Base-by-base conservation (phyloP, 805 yeast species). In the Saccharomyces paradoxus region DNA sequence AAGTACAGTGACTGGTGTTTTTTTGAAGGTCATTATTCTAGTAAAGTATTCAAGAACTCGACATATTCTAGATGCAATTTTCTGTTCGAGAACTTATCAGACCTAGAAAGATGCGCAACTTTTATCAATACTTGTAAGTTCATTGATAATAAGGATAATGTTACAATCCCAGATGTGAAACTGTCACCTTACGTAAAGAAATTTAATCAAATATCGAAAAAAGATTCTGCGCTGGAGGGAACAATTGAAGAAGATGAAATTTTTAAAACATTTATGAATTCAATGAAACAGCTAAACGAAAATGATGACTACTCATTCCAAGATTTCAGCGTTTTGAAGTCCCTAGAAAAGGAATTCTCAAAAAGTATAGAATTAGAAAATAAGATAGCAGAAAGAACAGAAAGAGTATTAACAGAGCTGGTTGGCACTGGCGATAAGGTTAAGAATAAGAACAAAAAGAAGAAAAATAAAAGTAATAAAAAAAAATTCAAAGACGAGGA, bases 31-130 rank as follows among this genome's bases (percentile, higher is more conserved):
- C 59, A 57, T n/a, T 57, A 56, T 29, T 52, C 66, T 13, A 54
- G 52, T 4, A 66, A 61, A 27, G 58, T 63, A 4, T 74, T 71
- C 53, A 73, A 73, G 48, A 64, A 63, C n/a, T 76, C 80, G 1
- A 65, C 63, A 2, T 72, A 63, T 55, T 72, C 81, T 6, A 67
- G 81, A 47, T 77, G 77, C 2, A 79, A 79, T 59, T 58, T 75
- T 17, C 63, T 66, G 17, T 76, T 79, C 54, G 66, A 68, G 41
- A 60, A 61, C 7, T 58, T 63, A 46, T 67, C 63, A 2, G 56
- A 59, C 12, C 51, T 76, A 27, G 63, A 64, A 26, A 60, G 61
- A n/a, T 74, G 77, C 58, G 62, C 64, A 14, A 50, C 53, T 27
- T 64, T 58, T 10, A 62, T 77, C 8, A 55, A 61, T 22, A 70